Evolutionary conservation across 1,284 basidiomycete species (phyloP).

Genomic region (Moesziomyces sp.): DNA sequence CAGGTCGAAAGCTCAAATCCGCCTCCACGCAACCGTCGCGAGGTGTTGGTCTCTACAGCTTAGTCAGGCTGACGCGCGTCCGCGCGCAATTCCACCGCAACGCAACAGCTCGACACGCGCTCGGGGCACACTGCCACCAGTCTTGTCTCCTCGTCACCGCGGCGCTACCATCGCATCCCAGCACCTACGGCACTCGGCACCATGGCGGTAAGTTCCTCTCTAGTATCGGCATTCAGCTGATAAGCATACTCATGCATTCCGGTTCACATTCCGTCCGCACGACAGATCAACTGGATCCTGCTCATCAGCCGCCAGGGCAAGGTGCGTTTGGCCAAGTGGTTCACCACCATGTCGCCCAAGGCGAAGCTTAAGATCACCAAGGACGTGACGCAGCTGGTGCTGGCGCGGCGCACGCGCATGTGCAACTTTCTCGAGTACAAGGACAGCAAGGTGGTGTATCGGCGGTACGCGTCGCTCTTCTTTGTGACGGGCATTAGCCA

Average conservation of each 20-base stretch:
- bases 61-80: conserved; percentile 25
- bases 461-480: conserved; percentile 96
- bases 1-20: conserved; percentile 1
- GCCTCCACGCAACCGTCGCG: not conserved
- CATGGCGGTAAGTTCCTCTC: conserved; percentile 1
- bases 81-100: not conserved
- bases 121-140: conserved; percentile 18
- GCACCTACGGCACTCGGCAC: not conserved
- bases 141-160: not conserved
- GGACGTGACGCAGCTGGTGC: conserved; percentile 97
- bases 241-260: too few relatives aligned
- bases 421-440: conserved; percentile 99
- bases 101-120: conserved; percentile 3
- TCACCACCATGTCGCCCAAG: conserved; percentile 92
- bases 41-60: conserved; percentile 24
- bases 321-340: conserved; percentile 98
- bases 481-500: conserved; percentile 93
- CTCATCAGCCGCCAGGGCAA: conserved; percentile 97
- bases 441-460: conserved; percentile 81
- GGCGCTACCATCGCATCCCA: too few relatives aligned
- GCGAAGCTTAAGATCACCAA: conserved; percentile 97
- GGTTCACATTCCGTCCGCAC: too few relatives aligned
- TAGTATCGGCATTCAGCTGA: too few relatives aligned
- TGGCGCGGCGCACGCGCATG: conserved; percentile 95
- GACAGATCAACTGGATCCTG: conserved; percentile 76